Conservation (phyloP, 2,329 filamentous ascomycete species). For the Coniochaeta ligniaria region DNA sequence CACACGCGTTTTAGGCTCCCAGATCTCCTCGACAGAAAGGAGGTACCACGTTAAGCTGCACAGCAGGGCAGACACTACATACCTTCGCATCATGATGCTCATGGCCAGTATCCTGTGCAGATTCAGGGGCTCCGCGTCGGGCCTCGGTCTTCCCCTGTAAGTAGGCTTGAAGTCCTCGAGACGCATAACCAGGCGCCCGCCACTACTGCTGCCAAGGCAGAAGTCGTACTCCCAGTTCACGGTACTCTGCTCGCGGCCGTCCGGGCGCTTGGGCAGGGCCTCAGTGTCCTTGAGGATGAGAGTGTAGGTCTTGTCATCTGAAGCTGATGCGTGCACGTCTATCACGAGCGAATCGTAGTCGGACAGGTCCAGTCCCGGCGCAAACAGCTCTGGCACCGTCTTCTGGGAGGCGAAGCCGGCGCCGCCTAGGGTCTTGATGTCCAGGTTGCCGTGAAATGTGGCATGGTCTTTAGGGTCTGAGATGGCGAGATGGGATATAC, state of each 20-base stretch:
- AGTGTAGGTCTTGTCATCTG: slow-evolving; percentile 64
- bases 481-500: slow-evolving; percentile 42
- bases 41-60: not conserved
- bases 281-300: slow-evolving; percentile 64
- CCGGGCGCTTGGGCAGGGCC: slow-evolving; percentile 46
- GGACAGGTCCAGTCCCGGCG: slow-evolving; percentile 9
- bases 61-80: not conserved
- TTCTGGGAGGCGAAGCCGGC: slow-evolving; percentile 79
- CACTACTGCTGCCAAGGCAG: slow-evolving; percentile 15
- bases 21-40: not conserved
- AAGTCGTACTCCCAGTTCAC: slow-evolving; percentile 73
- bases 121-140: slow-evolving; percentile 54
- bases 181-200: slow-evolving; percentile 42
- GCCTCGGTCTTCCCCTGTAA: slow-evolving; percentile 61
- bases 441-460: slow-evolving; percentile 61
- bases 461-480: slow-evolving; percentile 27
- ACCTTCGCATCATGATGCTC: slow-evolving; percentile 79
- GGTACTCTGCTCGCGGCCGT: slow-evolving; percentile 64
- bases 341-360: slow-evolving; percentile 42
- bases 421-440: slow-evolving; percentile 68
- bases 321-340: slow-evolving; percentile 48
- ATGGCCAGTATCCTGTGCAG: slow-evolving; percentile 55
- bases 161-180: slow-evolving; percentile 64
- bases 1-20: not conserved
- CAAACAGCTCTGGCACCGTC: slow-evolving; percentile 32